These are phyloP conservation scores for Pezicula radicicola DNA, from an alignment of 2,329 filamentous ascomycete species.

Conservation along the genomic window DNA sequence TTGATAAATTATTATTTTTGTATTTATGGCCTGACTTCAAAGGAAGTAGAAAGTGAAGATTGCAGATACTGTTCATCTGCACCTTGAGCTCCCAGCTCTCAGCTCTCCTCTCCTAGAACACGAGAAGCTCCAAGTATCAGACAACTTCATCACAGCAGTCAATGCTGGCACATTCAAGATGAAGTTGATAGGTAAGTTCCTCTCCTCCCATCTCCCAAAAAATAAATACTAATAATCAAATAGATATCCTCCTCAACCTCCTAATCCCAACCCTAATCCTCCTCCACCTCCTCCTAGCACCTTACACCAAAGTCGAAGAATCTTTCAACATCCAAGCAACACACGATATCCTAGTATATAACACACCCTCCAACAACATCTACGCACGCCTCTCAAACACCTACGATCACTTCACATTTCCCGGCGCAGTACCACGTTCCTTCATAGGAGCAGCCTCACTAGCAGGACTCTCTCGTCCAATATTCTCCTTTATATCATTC, in stretches of 20 bases:
- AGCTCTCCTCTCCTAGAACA: background rate
- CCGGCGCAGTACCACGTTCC: slow-evolving; percentile 86
- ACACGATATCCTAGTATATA: slow-evolving; percentile 84
- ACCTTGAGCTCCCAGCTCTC: slow-evolving; percentile 1
- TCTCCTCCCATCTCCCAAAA: background rate
- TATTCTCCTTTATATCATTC: slow-evolving; percentile 55
- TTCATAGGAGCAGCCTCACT: slow-evolving; percentile 81
- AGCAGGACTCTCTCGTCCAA: slow-evolving; percentile 67
- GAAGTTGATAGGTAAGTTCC: slow-evolving; percentile 19
- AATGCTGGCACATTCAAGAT: slow-evolving; percentile 12
- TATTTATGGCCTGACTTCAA: too few relatives aligned
- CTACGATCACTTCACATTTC: slow-evolving; percentile 90
- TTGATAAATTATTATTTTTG: too few relatives aligned
- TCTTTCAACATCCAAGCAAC: slow-evolving; percentile 96
- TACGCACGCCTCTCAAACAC: slow-evolving; percentile 47
- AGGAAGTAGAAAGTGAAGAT: background rate
- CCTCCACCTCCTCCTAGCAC: slow-evolving; percentile 69
- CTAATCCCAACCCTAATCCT: slow-evolving; percentile 62
- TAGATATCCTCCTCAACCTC: slow-evolving; percentile 47
- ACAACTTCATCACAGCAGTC: background rate
- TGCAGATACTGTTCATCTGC: background rate
- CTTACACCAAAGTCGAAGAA: slow-evolving; percentile 97
- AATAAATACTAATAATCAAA: background rate
- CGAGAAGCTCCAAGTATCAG: background rate
- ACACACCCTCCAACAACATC: slow-evolving; percentile 60